Evolutionary conservation across 257 asterid species (phyloP).

Genomic region (Solanum bulbocastanum): DNA sequence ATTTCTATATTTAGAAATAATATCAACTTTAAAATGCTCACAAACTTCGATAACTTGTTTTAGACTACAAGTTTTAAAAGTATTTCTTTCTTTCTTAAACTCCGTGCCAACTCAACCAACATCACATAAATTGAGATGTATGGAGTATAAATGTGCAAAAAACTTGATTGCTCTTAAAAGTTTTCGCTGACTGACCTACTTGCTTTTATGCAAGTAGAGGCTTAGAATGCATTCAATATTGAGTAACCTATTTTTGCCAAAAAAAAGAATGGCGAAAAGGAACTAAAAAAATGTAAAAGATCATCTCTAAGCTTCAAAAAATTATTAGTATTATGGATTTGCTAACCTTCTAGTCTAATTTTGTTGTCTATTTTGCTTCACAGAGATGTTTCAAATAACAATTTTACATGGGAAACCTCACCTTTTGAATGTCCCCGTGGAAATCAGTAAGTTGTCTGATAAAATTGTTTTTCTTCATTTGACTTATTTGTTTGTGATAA

Average conservation of each 20-base stretch:
- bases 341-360: background rate
- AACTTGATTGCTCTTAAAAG: background rate
- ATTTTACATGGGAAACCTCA: constrained; percentile 52
- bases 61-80: background rate
- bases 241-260: background rate
- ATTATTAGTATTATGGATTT: background rate
- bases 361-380: constrained; percentile 5
- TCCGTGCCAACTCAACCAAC: background rate
- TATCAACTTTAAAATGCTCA: background rate
- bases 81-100: background rate
- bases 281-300: background rate
- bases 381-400: constrained; percentile 83
- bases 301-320: background rate
- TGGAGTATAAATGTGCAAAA: background rate
- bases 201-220: background rate
- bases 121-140: background rate
- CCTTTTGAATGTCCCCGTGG: constrained; percentile 53
- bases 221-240: background rate
- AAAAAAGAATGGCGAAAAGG: background rate
- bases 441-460: constrained; percentile 55
- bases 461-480: background rate
- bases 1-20: background rate
- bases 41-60: background rate
- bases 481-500: background rate
- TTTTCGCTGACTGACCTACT: background rate